Conservation (phyloP, 805 yeast genomes). For the Candida multigemmis region DNA sequence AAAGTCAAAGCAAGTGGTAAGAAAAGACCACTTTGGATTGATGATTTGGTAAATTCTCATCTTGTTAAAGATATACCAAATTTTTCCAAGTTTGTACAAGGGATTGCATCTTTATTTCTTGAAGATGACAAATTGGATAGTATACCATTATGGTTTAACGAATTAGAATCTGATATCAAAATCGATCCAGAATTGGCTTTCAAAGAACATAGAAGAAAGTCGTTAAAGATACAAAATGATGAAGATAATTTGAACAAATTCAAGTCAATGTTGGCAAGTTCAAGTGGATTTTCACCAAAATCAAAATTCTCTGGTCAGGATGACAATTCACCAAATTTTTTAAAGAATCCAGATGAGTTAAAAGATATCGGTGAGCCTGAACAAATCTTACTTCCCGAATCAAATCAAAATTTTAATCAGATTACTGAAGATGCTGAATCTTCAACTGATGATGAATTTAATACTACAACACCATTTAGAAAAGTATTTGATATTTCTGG, state of each 20-base stretch:
- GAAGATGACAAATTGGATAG: slow-evolving; percentile 88
- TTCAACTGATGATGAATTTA: slow-evolving; percentile 15
- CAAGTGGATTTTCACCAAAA: slow-evolving; percentile 23
- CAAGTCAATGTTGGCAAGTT: slow-evolving; percentile 26
- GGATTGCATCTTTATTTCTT: slow-evolving; percentile 77
- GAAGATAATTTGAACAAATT: slow-evolving; percentile 35
- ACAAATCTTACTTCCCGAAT: slow-evolving; percentile 7
- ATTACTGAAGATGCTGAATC: slow-evolving; percentile 12
- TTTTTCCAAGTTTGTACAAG: slow-evolving; percentile 89
- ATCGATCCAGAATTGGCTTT: slow-evolving; percentile 73
- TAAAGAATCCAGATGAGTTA: too few species aligned
- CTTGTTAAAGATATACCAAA: slow-evolving; percentile 90
- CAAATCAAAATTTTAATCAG: slow-evolving; percentile 2
- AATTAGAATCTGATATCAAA: slow-evolving; percentile 64
- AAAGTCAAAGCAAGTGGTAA: slow-evolving; percentile 38
- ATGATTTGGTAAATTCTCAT: slow-evolving; percentile 74
- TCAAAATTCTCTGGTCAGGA: slow-evolving; percentile 31
- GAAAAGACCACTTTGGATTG: slow-evolving; percentile 66
- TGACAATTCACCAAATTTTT: slow-evolving; percentile 32
- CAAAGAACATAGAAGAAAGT: slow-evolving; percentile 34
- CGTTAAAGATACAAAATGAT: slow-evolving; percentile 36
- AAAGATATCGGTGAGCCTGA: slow-evolving; percentile 2
- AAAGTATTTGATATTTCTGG: slow-evolving; percentile 6
- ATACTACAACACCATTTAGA: slow-evolving; percentile 2
- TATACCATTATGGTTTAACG: slow-evolving; percentile 93